Conservation (phyloP, 2,329 filamentous ascomycete genomes). For the Truncatella angustata region DNA sequence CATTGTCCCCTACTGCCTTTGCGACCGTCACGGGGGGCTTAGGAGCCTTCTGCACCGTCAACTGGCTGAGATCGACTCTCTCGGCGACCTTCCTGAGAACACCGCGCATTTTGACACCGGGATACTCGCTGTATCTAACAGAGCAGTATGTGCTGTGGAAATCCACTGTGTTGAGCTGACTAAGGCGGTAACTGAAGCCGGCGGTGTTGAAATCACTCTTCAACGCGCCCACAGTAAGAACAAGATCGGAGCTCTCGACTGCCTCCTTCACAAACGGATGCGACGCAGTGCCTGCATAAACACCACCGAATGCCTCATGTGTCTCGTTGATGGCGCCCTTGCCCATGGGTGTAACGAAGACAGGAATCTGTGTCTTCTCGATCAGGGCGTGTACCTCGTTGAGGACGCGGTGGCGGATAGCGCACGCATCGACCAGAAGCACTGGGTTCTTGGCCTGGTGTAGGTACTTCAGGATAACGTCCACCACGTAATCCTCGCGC, state of each 20-base stretch:
- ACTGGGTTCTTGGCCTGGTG: conserved; percentile 71
- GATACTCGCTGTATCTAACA: conserved; percentile 77
- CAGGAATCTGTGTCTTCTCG: conserved; percentile 70
- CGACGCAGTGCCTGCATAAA: conserved; percentile 80
- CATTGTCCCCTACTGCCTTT: conserved; percentile 37
- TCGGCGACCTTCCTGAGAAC: conserved; percentile 71
- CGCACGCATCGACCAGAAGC: conserved; percentile 80
- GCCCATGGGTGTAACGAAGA: conserved; percentile 88
- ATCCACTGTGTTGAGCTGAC: conserved; percentile 75
- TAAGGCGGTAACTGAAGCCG: conserved; percentile 78
- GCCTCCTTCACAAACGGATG: conserved; percentile 60
- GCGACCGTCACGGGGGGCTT: conserved; percentile 45
- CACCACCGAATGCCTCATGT: conserved; percentile 73
- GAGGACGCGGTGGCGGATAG: conserved; percentile 72
- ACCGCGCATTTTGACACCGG: conserved; percentile 72
- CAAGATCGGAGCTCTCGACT: conserved; percentile 68
- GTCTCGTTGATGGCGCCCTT: conserved; percentile 81
- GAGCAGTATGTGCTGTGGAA: conserved; percentile 73
- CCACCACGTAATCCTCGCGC: conserved; percentile 79
- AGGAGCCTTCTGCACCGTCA: conserved; percentile 53
- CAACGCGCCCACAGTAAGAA: conserved; percentile 65
- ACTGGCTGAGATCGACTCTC: conserved; percentile 53
- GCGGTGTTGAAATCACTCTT: conserved; percentile 80
- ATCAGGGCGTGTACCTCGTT: conserved; percentile 72
- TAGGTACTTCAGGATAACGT: conserved; percentile 72